Percentiles rank a stretch among this genome's conserved stretches.
Evolutionary conservation across 2,329 filamentous ascomycete genomes (phyloP).

Genomic region (Teratosphaeria nubilosa): DNA sequence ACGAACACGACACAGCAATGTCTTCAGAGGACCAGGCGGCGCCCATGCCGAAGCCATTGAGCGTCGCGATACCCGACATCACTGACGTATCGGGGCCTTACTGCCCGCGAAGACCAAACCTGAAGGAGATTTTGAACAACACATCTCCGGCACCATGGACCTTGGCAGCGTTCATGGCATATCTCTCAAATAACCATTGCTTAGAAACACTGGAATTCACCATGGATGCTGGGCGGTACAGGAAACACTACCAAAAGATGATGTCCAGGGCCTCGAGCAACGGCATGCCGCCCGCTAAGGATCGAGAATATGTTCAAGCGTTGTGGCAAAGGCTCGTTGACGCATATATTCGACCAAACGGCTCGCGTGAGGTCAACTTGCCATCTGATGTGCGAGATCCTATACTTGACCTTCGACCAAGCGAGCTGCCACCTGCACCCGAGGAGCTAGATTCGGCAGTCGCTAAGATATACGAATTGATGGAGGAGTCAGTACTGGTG

Average conservation of each 20-base stretch:
- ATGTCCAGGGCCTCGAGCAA: constrained; percentile 40
- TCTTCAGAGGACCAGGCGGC: constrained; percentile 32
- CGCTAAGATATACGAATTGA: constrained; percentile 82
- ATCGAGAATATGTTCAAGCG: constrained; percentile 60
- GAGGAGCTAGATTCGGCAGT: constrained; percentile 72
- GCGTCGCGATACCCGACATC: constrained; percentile 38
- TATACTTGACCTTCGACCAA: constrained; percentile 53
- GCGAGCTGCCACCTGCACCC: constrained; percentile 58
- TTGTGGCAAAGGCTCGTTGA: constrained; percentile 83
- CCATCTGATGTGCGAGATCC: constrained; percentile 75
- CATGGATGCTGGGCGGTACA: constrained; percentile 82
- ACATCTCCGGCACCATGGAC: constrained; percentile 81
- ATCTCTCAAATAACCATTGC: constrained; percentile 93
- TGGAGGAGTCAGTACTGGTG: constrained; percentile 92
- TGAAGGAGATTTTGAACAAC: constrained; percentile 82
- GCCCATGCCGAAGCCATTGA: constrained; percentile 29
- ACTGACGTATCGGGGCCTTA: constrained; percentile 37
- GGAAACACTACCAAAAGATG: constrained; percentile 53
- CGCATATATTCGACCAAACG: constrained; percentile 79
- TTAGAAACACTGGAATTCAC: constrained; percentile 95
- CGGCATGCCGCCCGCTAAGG: constrained; percentile 41
- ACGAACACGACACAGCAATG: constrained; percentile 39
- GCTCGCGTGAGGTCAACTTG: constrained; percentile 81
- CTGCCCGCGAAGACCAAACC: constrained; percentile 55
- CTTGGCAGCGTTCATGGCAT: constrained; percentile 86